These are phyloP conservation scores for Calonectria pseudoturangicola DNA, from an alignment of 2,329 filamentous ascomycete species.

Conservation along the genomic window DNA sequence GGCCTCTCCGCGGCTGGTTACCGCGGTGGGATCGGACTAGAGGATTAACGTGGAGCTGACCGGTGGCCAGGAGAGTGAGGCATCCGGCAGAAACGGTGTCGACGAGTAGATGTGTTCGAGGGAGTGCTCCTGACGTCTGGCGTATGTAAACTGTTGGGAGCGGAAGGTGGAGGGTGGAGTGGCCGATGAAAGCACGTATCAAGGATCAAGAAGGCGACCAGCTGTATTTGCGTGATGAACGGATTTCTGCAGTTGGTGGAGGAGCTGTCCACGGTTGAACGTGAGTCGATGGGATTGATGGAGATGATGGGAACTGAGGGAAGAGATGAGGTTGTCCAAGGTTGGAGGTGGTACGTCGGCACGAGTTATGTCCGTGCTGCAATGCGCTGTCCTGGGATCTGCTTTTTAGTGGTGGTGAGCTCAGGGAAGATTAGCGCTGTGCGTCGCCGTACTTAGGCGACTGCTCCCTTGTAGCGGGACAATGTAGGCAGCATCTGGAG, in stretches of 20 bases:
- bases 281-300: constrained; percentile 29
- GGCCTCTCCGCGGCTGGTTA: constrained; percentile 62
- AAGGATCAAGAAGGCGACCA: constrained; percentile 17
- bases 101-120: constrained; percentile 22
- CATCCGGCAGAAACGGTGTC: constrained; percentile 41
- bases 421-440: constrained; percentile 32
- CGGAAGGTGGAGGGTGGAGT: constrained; percentile 52
- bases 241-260: neutral
- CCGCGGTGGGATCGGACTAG: constrained; percentile 58
- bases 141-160: constrained; percentile 43
- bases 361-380: constrained; percentile 31
- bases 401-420: constrained; percentile 29
- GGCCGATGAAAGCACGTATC: constrained; percentile 36
- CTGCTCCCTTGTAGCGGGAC: constrained; percentile 18
- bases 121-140: constrained; percentile 32
- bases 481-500: constrained; percentile 22
- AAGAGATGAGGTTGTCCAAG: constrained; percentile 34
- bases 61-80: constrained; percentile 45
- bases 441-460: constrained; percentile 21
- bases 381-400: constrained; percentile 28
- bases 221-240: constrained; percentile 42
- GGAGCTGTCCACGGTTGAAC: neutral
- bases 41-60: constrained; percentile 49
- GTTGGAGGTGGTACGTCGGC: constrained; percentile 39
- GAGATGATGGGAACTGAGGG: constrained; percentile 36